These are phyloP conservation scores for Whalleya microplaca DNA, from an alignment of 2,329 filamentous ascomycete species.

Conservation along the genomic window DNA sequence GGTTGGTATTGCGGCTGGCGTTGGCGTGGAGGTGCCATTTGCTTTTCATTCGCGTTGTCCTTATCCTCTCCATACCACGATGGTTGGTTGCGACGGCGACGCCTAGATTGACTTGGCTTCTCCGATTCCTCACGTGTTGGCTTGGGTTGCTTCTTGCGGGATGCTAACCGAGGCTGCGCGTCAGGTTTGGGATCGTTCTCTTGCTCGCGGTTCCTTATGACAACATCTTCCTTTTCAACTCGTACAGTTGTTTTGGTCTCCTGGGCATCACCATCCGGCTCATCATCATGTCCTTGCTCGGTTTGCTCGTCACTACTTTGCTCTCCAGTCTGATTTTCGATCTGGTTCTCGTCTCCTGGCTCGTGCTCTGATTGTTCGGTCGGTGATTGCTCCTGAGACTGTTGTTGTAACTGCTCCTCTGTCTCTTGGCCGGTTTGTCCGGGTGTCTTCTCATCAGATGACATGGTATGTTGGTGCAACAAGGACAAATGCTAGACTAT, in stretches of 20 bases:
- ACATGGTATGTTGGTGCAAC: conserved; percentile 15
- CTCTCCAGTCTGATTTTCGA: conserved; percentile 13
- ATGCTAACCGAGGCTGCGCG: conserved; percentile 13
- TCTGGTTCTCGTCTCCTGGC: conserved; percentile 1
- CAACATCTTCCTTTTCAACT: not conserved
- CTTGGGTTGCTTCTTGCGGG: conserved; percentile 28
- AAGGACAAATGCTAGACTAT: conserved; percentile 9
- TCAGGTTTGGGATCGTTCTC: conserved; percentile 9
- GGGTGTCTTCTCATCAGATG: conserved; percentile 20
- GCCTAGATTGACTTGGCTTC: conserved; percentile 31
- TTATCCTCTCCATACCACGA: conserved; percentile 34
- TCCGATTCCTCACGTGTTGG: conserved; percentile 31
- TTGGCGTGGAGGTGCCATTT: conserved; percentile 31
- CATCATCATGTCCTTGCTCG: conserved; percentile 4
- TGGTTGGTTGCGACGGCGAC: conserved; percentile 38
- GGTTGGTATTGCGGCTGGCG: conserved; percentile 24
- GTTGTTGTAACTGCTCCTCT: conserved; percentile 16
- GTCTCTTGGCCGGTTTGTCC: conserved; percentile 16
- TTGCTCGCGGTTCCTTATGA: not conserved
- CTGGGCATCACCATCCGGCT: not conserved
- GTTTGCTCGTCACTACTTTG: conserved; percentile 8
- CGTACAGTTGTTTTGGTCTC: not conserved
- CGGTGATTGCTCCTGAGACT: conserved; percentile 9
- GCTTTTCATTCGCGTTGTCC: conserved; percentile 34
- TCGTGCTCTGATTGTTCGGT: conserved; percentile 4